These are phyloP conservation scores for Monosporascus sp. DNA, from an alignment of 2,329 filamentous ascomycete genomes.

Conservation along the genomic window DNA sequence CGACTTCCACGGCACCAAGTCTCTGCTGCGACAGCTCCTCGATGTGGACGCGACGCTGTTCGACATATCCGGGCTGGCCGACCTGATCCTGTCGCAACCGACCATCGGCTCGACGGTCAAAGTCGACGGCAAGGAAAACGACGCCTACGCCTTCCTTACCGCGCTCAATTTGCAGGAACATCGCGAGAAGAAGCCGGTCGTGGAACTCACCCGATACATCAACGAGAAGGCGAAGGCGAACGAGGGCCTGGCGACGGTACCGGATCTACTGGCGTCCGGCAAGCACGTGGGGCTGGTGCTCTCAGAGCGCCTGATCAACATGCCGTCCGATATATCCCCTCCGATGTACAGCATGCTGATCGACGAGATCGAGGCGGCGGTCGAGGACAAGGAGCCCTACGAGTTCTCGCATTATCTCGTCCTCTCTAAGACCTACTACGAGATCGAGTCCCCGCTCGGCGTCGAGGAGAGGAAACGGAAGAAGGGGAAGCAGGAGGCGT, in stretches of 20 bases:
- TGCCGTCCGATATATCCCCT: constrained; percentile 87
- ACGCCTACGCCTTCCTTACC: constrained; percentile 89
- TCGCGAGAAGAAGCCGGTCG: constrained; percentile 66
- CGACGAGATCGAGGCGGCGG: constrained; percentile 83
- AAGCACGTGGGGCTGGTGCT: constrained; percentile 76
- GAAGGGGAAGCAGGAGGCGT: constrained; percentile 57
- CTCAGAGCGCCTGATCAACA: constrained; percentile 93
- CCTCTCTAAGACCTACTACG: constrained; percentile 85
- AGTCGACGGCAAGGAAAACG: constrained; percentile 88
- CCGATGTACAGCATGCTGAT: constrained; percentile 93
- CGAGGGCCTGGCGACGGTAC: constrained; percentile 50
- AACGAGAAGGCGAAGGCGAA: constrained; percentile 48
- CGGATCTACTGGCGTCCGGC: constrained; percentile 50
- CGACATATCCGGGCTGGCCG: constrained; percentile 79
- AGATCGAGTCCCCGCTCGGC: constrained; percentile 77
- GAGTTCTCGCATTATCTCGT: constrained; percentile 90
- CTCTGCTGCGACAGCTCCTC: constrained; percentile 83
- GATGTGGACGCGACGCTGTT: constrained; percentile 82
- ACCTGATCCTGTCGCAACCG: constrained; percentile 81
- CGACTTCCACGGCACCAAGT: constrained; percentile 94
- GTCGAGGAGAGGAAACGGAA: constrained; percentile 62
- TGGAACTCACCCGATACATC: constrained; percentile 68
- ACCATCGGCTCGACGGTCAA: constrained; percentile 92
- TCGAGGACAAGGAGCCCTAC: constrained; percentile 89
- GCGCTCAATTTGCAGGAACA: constrained; percentile 79